Evolutionary conservation across 345 rosid species (phyloP), one percentile per base, ranked within the genome.

Genomic region (Nephelium lappaceum): DNA sequence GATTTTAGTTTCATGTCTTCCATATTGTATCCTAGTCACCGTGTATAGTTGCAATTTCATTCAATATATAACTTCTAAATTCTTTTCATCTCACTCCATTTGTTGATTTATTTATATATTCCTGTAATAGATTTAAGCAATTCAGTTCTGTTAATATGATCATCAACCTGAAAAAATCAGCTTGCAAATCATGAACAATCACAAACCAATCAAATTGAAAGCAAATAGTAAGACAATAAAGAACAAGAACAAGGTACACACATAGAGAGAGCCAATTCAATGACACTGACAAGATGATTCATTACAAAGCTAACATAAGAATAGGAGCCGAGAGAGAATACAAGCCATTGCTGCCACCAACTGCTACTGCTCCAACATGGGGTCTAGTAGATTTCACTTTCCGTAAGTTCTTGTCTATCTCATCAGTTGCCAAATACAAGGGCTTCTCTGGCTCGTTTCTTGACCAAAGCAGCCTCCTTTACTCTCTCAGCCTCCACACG

Each of bases 391-490:
- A 75, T 66, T 75, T 75, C 72, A 42, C 72, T 19, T 68, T 68
- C 27, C 42, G 21, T 53, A 12, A n/a, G 45, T 68, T 53, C 36
- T 47, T 64, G 11, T 81, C 67, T 10, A 24, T 78, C 41, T 83
- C 74, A 49, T 76, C 72, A 10, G 82, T 49, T 5, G 61, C 78
- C 65, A 84, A 47, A 71, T 61, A 72, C 87, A 21, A 84, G 45
- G 4, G 87, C 83, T 16, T 84, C 84, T 53, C 78, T 71, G 23
- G 87, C 87, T 36, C 81, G 73, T 75, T 84, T 84, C 87, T 79
- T 81, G 10, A 84, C 87, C 27, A 63, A 62, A 8, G 78, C 58
- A 19, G 81, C 84, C 63, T 84, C 87, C 47, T 68, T 67, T 4
- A 79, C 84, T 25, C 64, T 81, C 71, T 84, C 82, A 5, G 82